Evolutionary conservation across 1,284 basidiomycete genomes (phyloP), one percentile per base, ranked within the genome.

Genomic region (Agroathelia rolfsii): DNA sequence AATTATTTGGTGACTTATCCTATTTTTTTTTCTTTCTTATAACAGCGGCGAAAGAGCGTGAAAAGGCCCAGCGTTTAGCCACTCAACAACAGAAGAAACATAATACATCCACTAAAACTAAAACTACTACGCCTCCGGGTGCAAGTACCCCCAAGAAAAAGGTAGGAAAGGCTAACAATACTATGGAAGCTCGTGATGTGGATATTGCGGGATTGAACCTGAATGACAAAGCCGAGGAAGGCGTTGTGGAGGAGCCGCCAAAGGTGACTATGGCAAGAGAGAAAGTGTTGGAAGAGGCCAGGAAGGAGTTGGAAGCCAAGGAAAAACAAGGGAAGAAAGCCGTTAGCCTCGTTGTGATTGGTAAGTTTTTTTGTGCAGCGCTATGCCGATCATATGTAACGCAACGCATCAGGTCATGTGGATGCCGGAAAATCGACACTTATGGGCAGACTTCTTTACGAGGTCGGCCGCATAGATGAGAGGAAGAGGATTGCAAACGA

Each of bases 361-460:
- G 93, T 93, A 53, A 45, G 74, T 61, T 24, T 44, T n/a, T 24
- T 17, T 2, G 13, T 25, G n/a, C 21, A n/a, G 34, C 19, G 14
- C 6, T 9, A 4, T 9, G 19, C 35, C n/a, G n/a, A 18, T 19
- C 24, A 32, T 14, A 22, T 26, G 37, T 27, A 30, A 14, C n/a
- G 12, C 24, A 10, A 16, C 32, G 20, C 26, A 36, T 9, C 46
- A 90, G 93, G 94, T 15, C 94, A 98, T 50, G 94, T 99, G 39
- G 94, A 99, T 58, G 94, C 95, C 10, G 94, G 94, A 30, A 99
- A 99, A 58, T 96, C 93, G 7, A 99, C 94, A 0, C 58, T 99
- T 27, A 97, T 97, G 90, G 94, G 94, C 0, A 69, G 93, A 33
- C 53, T 99, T 41, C 55, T 98, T 27, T 93, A 95, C 51, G 95